Base-by-base conservation (phyloP, 345 rosid species). In the Mercurialis annua region DNA sequence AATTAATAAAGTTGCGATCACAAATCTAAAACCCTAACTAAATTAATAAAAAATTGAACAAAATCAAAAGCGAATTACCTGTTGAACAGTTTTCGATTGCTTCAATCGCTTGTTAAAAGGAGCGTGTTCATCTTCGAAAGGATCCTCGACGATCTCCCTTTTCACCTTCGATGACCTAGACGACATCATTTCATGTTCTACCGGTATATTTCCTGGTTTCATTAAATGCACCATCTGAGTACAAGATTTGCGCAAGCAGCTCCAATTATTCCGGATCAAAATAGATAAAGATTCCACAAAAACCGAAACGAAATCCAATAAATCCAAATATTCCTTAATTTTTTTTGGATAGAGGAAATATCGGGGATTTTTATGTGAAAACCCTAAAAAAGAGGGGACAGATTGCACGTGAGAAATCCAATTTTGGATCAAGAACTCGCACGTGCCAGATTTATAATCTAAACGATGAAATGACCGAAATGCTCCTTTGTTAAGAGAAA, bases 181-280 rank as follows among this genome's bases (percentile, higher is more conserved):
- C 44, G 71, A 47, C 73, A 84, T 33, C 74, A 82, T 57, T 58
- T 70, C 83, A 47, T 77, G 73, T 44, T 80, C 97, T 27, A 83
- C 75, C 61, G 76, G 84, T 23, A 73, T 43, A 50, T 79, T 82
- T 51, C 81, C 89, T 51, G 93, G 80, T 73, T 79, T 88, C 90
- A 87, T 87, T 85, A 92, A 78, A 77, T 86, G 90, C 74, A 89
- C 95, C 95, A 91, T 87, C 64, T n/a, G 59, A 67, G 29, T 31
- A 14, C 11, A 7, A 11, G 18, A 24, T 4, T 14, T 23, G 14
- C 55, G 24, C 21, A 21, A 44, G 34, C 30, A 40, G 9, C 11
- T 12, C 59, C 27, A 44, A 61, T 10, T 36, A 69, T 18, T 5
- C 46, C 50, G 49, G 52, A 61, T 30, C 61, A 5, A 23, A 67